phyloP scores from a whole-genome alignment of 345 rosid genomes.

The Lagerstroemia speciosa region DNA sequence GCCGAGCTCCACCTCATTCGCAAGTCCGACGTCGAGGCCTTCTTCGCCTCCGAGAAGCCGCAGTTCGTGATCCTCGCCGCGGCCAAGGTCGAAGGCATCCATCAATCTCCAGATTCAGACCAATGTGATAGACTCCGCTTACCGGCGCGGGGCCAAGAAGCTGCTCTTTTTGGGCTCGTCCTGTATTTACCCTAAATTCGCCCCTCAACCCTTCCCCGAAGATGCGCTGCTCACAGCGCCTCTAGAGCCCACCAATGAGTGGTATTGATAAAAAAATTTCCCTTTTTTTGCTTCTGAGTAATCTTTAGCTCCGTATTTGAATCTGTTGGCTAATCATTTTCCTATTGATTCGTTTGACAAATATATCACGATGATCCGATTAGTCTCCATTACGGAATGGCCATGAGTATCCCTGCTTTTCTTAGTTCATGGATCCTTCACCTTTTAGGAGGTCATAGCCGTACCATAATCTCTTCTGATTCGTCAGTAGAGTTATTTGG shows the following conservation, averaged over 20 bases:
- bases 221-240: constrained; percentile 70
- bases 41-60: constrained; percentile 64
- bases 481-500: no score
- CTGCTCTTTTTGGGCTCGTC: constrained; percentile 88
- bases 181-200: constrained; percentile 86
- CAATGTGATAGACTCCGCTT: constrained; percentile 78
- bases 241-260: constrained; percentile 87
- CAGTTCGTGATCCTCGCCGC: constrained; percentile 71
- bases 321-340: not conserved
- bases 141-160: constrained; percentile 52
- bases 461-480: no score
- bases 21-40: constrained; percentile 66
- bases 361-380: no score
- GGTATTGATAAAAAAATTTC: constrained; percentile 33
- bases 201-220: constrained; percentile 90
- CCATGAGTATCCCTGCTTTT: not conserved
- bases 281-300: not conserved
- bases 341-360: not conserved
- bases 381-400: not conserved
- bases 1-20: constrained; percentile 77
- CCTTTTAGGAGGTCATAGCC: not conserved
- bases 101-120: constrained; percentile 93
- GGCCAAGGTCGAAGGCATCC: constrained; percentile 90
- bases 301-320: not conserved
- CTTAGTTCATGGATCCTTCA: not conserved